Base-by-base conservation (phyloP, 2,329 filamentous ascomycete species). In the Leptographium galeiforme region DNA sequence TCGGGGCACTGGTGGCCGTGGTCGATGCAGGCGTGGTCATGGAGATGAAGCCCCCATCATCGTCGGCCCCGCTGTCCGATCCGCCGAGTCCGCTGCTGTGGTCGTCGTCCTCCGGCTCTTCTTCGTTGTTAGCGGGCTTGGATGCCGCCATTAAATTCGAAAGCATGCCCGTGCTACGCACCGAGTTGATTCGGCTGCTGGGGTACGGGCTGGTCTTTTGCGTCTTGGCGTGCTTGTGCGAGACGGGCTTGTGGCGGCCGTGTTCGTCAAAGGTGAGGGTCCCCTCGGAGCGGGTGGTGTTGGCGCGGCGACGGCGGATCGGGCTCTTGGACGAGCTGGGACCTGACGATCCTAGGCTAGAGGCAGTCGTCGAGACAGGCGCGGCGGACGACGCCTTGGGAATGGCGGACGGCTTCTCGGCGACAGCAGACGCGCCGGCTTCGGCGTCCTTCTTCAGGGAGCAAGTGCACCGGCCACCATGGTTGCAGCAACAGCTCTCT, bases 401-500 rank as follows among this genome's bases (percentile, higher is more conserved):
- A 10, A 6, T 40, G 18, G 51, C 38, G 4, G 52, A 34, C 10
- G 45, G 19, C 41, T 32, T 46, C 19, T 51, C 41, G 1, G 55
- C 32, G 1, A 51, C 30, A 30, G 36, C 13, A 11, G 50, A 49
- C 80, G 77, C 61, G 83, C 79, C 55, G 84, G 73, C 56, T 25
- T 50, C 48, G 16, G 25, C 18, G 4, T 84, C 81, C 66, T 80
- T 82, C 68, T 84, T 84, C 63, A 76, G 67, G 53, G 74, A 73
- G 66, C 82, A 86, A 53, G 78, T 78, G 70, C 82, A 86, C 60
- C 77, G 77, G 47, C 76, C 79, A 58, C 82, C 82, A 61, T 85
- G 82, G 65, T 83, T 84, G 67, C 82, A 85, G 68, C 80, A 84
- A 66, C 82, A 86, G 60, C 77, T 82, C 61, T 82, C 79, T 79